A percentile compares a stretch with the other conserved stretches of the same genome.
Conservation (phyloP, 192 early-diverging fungal genomes). For the Ambispora gerdemannii region DNA sequence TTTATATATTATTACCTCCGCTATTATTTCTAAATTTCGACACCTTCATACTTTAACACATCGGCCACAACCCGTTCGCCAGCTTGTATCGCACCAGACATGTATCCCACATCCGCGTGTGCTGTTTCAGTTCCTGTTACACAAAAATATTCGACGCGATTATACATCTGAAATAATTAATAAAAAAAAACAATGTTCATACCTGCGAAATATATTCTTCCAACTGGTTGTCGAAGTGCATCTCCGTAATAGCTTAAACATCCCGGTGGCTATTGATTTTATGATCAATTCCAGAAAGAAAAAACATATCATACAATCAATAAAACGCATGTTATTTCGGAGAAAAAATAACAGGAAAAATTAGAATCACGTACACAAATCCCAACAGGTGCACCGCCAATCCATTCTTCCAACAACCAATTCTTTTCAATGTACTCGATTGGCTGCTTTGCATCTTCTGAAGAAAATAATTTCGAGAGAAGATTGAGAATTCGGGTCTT, state of each 20-base stretch:
- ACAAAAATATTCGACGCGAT: too few species aligned
- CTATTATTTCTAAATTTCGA: not conserved
- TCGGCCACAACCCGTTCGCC: slow-evolving; percentile 14
- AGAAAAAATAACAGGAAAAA: too few species aligned
- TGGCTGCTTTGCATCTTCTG: slow-evolving; percentile 2
- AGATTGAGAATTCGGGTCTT: not conserved
- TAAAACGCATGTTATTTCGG: not conserved
- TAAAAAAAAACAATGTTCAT: not conserved
- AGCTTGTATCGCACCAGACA: slow-evolving; percentile 24
- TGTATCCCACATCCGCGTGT: slow-evolving; percentile 14
- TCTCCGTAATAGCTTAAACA: slow-evolving; percentile 15
- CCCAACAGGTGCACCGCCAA: not conserved
- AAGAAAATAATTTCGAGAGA: not conserved
- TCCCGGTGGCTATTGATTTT: slow-evolving; percentile 1
- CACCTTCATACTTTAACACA: slow-evolving; percentile 1
- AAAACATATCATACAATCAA: not conserved
- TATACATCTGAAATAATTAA: not conserved
- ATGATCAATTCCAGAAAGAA: not conserved
- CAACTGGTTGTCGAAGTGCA: slow-evolving; percentile 24
- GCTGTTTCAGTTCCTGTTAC: slow-evolving; percentile 25
- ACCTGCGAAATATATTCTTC: slow-evolving; percentile 29
- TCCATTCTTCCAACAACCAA: slow-evolving; percentile 8
- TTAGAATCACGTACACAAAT: not conserved
- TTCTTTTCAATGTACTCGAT: slow-evolving; percentile 20
- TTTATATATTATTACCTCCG: too few species aligned